Conservation (phyloP, 768 basidiomycete genomes). For the Hortiboletus campestris region DNA sequence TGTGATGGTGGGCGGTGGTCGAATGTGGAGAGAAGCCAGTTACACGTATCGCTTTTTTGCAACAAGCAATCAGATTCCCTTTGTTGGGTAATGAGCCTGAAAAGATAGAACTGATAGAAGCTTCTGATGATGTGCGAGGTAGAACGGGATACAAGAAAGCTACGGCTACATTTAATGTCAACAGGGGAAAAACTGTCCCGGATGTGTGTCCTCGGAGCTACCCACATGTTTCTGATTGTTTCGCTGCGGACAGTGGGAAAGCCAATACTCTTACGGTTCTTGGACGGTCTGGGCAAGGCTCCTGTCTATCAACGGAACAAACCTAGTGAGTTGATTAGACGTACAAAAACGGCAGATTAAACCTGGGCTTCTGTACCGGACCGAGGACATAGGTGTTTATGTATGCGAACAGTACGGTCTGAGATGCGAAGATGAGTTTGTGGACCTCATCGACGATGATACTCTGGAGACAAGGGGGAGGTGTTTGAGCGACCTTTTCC, state of each 20-base stretch:
- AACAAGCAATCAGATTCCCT: background rate
- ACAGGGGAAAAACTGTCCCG: background rate
- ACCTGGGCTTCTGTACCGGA: slow-evolving; percentile 1
- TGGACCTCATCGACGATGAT: slow-evolving; percentile 2
- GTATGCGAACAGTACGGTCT: background rate
- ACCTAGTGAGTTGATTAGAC: background rate
- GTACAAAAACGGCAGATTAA: background rate
- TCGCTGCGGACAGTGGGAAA: background rate
- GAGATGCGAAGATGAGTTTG: background rate
- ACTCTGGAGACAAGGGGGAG: background rate
- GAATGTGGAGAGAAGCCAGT: background rate
- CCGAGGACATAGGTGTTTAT: slow-evolving; percentile 9
- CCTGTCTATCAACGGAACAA: background rate
- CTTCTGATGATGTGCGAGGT: background rate
- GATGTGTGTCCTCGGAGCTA: background rate
- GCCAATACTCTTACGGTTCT: background rate
- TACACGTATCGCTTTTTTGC: background rate
- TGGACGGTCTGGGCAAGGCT: background rate
- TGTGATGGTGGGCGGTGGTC: background rate
- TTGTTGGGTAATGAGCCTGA: background rate
- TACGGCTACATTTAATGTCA: background rate
- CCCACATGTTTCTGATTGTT: background rate
- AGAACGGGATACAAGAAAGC: background rate
- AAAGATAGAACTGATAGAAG: background rate
- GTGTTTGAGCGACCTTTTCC: background rate